Base-by-base conservation (phyloP, 2,329 filamentous ascomycete genomes). In the Cadophora gregata region DNA sequence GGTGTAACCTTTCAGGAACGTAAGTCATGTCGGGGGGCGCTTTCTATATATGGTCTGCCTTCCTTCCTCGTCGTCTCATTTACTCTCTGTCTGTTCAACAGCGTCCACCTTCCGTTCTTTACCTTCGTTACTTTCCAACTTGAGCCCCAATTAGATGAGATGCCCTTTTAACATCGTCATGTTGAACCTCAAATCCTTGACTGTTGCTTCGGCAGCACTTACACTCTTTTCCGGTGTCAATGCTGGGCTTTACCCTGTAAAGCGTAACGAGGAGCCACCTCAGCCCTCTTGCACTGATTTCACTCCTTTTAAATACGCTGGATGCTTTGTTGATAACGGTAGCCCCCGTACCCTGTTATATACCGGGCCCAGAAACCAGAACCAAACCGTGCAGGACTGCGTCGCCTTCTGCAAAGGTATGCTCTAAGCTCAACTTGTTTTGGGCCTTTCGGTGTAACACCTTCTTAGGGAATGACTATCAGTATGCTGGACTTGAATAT, bases 321-420 rank as follows among this genome's bases (percentile, higher is more conserved):
- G 77, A 51, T 79, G 78, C 67, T 79, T 74, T 62, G 8, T 60
- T 21, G 77, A 78, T 60, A 67, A 69, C 21, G 70, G 73, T 38
- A 67, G 62, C 56, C 69, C 77, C 36, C 67, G 72, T 10, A 68
- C 76, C 55, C 72, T 79, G 5, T 70, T 75, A 12, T 78, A 75
- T 55, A 70, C 72, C 27, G 71, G 72, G 31, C 65, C 77, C 5
- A 68, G 75, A 21, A 73, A 69, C 31, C 65, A 72, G 62, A 77
- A 76, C 38, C 77, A 78, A 69, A 79, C 78, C 0, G 72, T 79
- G 4, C 74, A 78, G 69, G 72, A 65, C 21, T 79, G 78, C 69
- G 74, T 75, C 62, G 74, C 77, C 61, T 77, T 76, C 55, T 79
- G 78, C 65, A 79, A 79, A 67, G 78, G 71, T 74, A 69, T 24